Evolutionary conservation across 257 asterid genomes (phyloP), one percentile per base, ranked within the genome.

Genomic region (Rhazya stricta): DNA sequence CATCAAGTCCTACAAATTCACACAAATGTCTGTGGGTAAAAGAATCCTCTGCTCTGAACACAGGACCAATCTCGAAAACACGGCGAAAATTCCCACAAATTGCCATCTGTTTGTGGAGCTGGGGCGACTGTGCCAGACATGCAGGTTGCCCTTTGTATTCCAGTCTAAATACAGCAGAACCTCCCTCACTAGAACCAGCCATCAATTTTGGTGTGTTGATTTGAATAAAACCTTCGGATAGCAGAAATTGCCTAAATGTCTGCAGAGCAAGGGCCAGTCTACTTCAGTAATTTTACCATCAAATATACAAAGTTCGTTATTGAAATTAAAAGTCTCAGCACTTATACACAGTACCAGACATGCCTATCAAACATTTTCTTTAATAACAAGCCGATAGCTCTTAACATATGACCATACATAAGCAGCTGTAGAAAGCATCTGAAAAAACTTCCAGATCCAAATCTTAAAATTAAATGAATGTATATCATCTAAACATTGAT

Each of bases 151-250:
- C 98, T 78, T 87, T 90, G 89, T 94, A 94, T 45, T 86, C 89
- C 56, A 94, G 84, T 79, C 81, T 88, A 81, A 94, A 94, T 63
- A 94, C 97, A 74, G 97, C 93, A 70, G 98, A 79, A 60, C 98
- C 98, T 9, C 98, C 98, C 83, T 94, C 98, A 83, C 98, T 94
- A 46, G 98, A 88, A 78, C 98, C 97, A 46, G 91, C 90, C 36
- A 90, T 91, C 83, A 89, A 67, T 76, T 91, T 94, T 34, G 98
- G 98, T 0, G 98, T 90, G 80, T 89, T 96, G 81, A 94, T 89
- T 62, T 85, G 93, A 77, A 82, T 70, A 84, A 91, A 94, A 34
- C 89, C 95, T 87, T 88, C 86, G 6, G 86, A 58, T 25, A 79
- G 70, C 79, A 94, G 76, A 74, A 91, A 89, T 46, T 84, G 85